A percentile compares a stretch with the other conserved stretches of the same genome.
phyloP scores from a whole-genome alignment of 1,284 basidiomycete genomes.

The Cutaneotrichosporon curvatum region DNA sequence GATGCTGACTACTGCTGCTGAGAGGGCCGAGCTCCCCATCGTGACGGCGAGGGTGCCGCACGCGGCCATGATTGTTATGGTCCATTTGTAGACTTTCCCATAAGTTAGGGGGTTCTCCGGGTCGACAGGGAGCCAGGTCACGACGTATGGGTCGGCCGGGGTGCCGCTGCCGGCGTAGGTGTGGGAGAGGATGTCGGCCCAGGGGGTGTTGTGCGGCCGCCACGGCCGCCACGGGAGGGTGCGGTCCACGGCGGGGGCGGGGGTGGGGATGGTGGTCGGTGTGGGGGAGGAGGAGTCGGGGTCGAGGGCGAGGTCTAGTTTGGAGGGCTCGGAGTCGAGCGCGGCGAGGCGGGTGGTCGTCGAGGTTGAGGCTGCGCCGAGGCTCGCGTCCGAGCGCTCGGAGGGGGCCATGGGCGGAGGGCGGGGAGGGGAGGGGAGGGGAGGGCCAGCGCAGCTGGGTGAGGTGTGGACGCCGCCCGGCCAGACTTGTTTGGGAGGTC shows the following conservation, averaged over 20 bases:
- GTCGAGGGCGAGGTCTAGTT: no score
- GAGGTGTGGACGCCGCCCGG: no score
- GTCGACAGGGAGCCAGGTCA: constrained; percentile 38
- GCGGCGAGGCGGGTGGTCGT: no score
- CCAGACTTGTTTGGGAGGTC: no score
- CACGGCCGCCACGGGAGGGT: constrained; percentile 31
- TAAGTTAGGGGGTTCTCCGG: constrained; percentile 37
- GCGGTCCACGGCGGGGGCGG: constrained; percentile 8
- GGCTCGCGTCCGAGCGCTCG: no score
- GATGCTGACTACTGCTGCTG: constrained; percentile 20
- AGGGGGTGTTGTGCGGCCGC: constrained; percentile 41
- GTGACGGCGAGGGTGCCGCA: constrained; percentile 19
- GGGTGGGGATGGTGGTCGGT: constrained; percentile 12
- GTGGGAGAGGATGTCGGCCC: constrained; percentile 36
- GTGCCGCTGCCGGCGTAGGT: constrained; percentile 45
- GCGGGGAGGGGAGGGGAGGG: no score
- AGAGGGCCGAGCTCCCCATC: constrained; percentile 23
- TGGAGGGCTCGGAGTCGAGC: no score
- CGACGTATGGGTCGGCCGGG: constrained; percentile 42
- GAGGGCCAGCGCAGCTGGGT: no score
- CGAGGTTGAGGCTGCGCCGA: no score
- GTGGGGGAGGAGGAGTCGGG: background rate
- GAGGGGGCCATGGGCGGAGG: no score
- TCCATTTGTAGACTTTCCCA: constrained; percentile 31
- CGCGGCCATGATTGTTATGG: constrained; percentile 18